Evolutionary conservation across 2,329 filamentous ascomycete genomes (phyloP), one percentile per base, ranked within the genome.

Genomic region (Cercospora sp.): DNA sequence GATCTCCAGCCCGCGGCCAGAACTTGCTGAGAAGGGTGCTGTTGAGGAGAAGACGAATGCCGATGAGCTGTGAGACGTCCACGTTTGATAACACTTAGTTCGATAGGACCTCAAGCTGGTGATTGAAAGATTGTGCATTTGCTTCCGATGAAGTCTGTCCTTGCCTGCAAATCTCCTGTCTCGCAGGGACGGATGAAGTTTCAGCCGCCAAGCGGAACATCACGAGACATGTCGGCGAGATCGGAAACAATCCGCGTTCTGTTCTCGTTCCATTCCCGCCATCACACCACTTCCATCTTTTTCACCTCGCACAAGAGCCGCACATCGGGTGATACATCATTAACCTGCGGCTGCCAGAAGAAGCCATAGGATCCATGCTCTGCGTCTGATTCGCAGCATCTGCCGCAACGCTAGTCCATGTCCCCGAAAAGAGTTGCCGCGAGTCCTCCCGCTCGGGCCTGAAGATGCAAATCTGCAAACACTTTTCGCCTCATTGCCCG

Each of bases 1-100:
- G 16, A 45, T 62, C 16, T 64, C 61, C 10, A 64, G 61, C 23
- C 55, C 66, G 16, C 53, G n/a, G 30, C 30, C 62, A 18, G 55
- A 51, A 4, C 28, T 16, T 23, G 40, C 7, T 9, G 61, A 64
- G 45, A 61, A 61, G 48, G 61, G 55, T 18, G 61, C 31, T 26
- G 55, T 67, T 4, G 60, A 55, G n/a, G 62, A 63, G 23, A 53
- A 58, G 20, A 26, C 30, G 33, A 31, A 55, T 48, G 42, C 59
- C 9, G 33, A 45, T 30, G 59, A 40, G 7, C 20, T 45, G 10
- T 60, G 16, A 45, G 7, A 36, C 3, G 13, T 33, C 9, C 31
- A 33, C 31, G 3, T 10, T 33, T 12, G 10, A 33, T 33, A 9
- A 12, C 31, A 10, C 31, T 33, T 8, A 12, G 7, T 10, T 33